Evolutionary conservation across 371 early-diverging fungal species (phyloP), one percentile per base, ranked within the genome.

Genomic region (Saksenaea oblongispora): DNA sequence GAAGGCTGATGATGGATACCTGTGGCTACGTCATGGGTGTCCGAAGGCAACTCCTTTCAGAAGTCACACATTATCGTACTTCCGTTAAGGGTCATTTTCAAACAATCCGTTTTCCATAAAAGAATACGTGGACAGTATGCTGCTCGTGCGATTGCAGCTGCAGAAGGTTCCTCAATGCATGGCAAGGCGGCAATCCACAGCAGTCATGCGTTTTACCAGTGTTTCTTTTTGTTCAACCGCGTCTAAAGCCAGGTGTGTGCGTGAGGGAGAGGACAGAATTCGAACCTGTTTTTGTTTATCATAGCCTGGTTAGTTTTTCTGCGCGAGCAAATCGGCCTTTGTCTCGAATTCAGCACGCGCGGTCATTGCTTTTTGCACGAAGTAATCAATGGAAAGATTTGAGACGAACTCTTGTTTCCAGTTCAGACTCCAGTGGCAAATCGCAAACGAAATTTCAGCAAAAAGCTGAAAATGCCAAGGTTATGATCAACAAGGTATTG

Each of bases 381-480:
- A 47, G 22, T 22, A 22, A 22, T 5, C 51, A 47, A 10, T 47
- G 51, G 51, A 47, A 11, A 47, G 10, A 47, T 7, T 22, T 47
- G 27, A 47, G 51, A 47, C 51, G 51, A 26, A 47, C 51, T 5
- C 51, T 47, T 22, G 51, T 47, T 47, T 47, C 51, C 11, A 47
- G 22, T 47, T 22, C 51, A 47, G 51, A 47, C 24, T 17, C 51
- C 10, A 47, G 24, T 22, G 51, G 51, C 9, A 47, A 47, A 47
- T 47, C 51, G 10, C 51, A 47, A 47, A 47, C 54, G 22, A 56
- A 39, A 11, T 42, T 62, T 42, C 58, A 70, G 18, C 58, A 70
- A 36, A 77, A 71, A 58, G 76, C 75, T 17, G 75, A 73, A 59
- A 73, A 72, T 34, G 74, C 76, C 42, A 77, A 75, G 66, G 70